Base-by-base conservation (phyloP, 2,329 filamentous ascomycete genomes). In the Bipolaris bicolor region DNA sequence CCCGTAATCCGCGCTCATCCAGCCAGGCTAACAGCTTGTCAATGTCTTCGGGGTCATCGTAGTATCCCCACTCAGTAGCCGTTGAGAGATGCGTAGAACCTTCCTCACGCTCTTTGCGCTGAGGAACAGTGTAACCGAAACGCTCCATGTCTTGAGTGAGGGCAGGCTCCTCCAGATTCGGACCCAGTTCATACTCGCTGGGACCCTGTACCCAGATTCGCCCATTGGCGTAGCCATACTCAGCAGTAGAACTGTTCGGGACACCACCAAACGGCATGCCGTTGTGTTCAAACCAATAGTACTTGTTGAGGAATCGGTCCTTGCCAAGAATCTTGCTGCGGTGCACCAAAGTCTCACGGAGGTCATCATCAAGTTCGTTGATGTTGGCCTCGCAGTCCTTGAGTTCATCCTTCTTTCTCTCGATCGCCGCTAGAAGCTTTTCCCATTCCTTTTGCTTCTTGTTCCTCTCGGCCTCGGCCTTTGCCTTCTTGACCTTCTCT, bases 221-320 rank as follows among this genome's bases (percentile, higher is more conserved):
- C 7, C 92, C 95, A 73, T 98, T 99, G 39, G 94, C 93, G 72
- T 98, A 99, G 7, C 86, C 88, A 20, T 94, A 92, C 44, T 88
- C 83, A 1, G 92, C 90, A 1, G 94, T 98, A 15, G 93, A 97
- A 76, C 92, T 96, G 63, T 85, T 86, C 0, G 93, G 93, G 53
- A 97, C 83, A 4, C 95, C 95, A 31, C 85, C 92, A 70, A 94
- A 97, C 0, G 95, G 95, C 93, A 98, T 98, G 22, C 93, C 95
- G 71, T 98, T 99, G 61, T 94, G 89, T 78, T 99, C 95, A 75
- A 98, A 97, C 94, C 95, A 99, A 82, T 96, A 98, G 78, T 98
- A 99, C 52, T 94, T 87, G 77, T 99, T 98, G 88, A 94, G 97
- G 82, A 97, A 99, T 43, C 95, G 88, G 77, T 99, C 95, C 75